Percentiles rank a stretch among this genome's conserved stretches.
Conservation (phyloP, 345 rosid genomes). For the Moringa oleifera region DNA sequence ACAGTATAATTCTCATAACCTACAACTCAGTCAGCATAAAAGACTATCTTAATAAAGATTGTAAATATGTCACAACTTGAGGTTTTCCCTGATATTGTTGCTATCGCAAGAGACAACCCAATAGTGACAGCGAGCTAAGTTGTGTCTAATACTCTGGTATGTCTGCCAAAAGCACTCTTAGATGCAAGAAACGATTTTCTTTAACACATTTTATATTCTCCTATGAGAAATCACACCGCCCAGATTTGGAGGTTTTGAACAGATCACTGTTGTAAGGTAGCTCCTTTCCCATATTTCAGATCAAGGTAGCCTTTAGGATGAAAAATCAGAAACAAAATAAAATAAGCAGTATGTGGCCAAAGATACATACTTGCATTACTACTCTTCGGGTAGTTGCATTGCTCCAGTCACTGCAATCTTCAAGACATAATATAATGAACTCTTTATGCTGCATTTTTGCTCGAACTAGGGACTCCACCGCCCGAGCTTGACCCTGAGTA, state of each 20-base stretch:
- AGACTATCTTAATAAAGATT: background rate
- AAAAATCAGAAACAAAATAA: background rate
- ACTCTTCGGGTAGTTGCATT: slow-evolving; percentile 84
- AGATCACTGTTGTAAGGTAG: background rate
- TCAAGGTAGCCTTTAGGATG: background rate
- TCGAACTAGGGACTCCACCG: slow-evolving; percentile 84
- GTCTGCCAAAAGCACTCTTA: background rate
- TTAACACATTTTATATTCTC: too few species aligned
- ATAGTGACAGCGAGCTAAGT: background rate
- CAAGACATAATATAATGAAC: slow-evolving; percentile 90
- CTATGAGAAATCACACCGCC: too few species aligned
- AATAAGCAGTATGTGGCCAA: background rate
- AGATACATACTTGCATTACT: slow-evolving; percentile 79
- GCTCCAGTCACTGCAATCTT: slow-evolving; percentile 96
- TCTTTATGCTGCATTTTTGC: slow-evolving; percentile 96
- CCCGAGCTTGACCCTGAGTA: slow-evolving; percentile 77
- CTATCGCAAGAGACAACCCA: background rate
- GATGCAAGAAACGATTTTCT: background rate
- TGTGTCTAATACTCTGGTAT: too few species aligned
- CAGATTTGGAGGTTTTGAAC: background rate
- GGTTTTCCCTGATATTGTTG: background rate
- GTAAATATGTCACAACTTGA: background rate
- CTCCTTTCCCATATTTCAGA: background rate
- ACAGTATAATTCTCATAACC: background rate
- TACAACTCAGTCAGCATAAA: background rate